Evolutionary conservation across 257 asterid species (phyloP), one percentile per base, ranked within the genome.

Genomic region (Solanum rostratum): DNA sequence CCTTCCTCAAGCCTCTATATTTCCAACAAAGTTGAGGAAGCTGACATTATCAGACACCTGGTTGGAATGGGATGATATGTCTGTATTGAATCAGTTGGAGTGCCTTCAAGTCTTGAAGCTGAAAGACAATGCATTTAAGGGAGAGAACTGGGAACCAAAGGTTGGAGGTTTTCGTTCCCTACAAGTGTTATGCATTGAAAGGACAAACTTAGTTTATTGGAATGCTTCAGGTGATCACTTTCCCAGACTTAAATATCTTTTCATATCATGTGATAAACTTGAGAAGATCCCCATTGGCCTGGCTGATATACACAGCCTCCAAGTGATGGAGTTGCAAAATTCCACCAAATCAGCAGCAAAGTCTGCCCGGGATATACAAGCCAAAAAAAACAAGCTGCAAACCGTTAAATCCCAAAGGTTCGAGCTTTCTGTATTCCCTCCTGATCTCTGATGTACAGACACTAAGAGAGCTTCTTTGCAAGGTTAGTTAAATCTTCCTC

Each of bases 221-320:
- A 82, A 70, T n/a, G 90, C 90, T 70, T 79, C 84, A 0, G 86
- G 43, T 2, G 79, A 79, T 79, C 83, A 86, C 74, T 86, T 88
- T 33, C 91, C 89, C 0, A 83, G 63, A 20, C 86, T 88, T 20
- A 79, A 66, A 45, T 49, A 84, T 59, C 89, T 88, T 83, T 85
- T 86, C 29, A 83, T 60, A 41, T 85, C 85, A 60, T 88, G 91
- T 30, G 57, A 49, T 20, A 86, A 73, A 55, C 89, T 88, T 13
- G 83, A 83, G 76, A 85, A 83, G 7, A 60, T 88, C 18, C 91
- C 91, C 9, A 63, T 80, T 29, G 86, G 89, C 60, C 66, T 86
- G 60, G 84, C 85, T 4, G 88, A 86, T 43, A 84, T 88, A 65
- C 52, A 78, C n/a, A 86, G 60, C 81, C 86, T 88, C 19, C 85